These are phyloP conservation scores for Spongospora subterranea DNA, from an alignment of 208 protist genomes.

Conservation along the genomic window DNA sequence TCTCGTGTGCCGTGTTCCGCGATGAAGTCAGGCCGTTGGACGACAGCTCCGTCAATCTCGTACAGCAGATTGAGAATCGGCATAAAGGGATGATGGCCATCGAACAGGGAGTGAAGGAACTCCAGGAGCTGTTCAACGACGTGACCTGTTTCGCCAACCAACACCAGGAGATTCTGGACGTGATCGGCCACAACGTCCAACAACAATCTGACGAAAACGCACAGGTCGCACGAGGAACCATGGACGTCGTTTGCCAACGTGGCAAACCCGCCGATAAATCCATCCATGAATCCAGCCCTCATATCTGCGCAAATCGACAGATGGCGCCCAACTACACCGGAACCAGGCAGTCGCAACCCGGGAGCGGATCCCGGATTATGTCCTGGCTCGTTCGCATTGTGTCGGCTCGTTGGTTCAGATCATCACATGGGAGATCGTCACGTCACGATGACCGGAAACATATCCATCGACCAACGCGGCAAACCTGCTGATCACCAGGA, in stretches of 20 bases:
- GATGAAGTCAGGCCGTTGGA: background rate
- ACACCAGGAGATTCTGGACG: slow-evolving; percentile 65
- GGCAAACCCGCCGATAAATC: background rate
- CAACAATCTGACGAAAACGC: slow-evolving; percentile 60
- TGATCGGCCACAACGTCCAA: slow-evolving; percentile 55
- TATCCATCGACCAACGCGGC: too few species aligned
- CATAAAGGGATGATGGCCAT: slow-evolving; percentile 59
- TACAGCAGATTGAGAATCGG: slow-evolving; percentile 51
- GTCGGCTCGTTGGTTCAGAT: too few species aligned
- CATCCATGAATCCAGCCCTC: too few species aligned
- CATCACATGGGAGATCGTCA: too few species aligned
- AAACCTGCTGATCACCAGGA: too few species aligned
- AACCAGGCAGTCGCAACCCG: too few species aligned
- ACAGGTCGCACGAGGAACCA: slow-evolving; percentile 30
- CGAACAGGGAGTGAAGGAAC: slow-evolving; percentile 62
- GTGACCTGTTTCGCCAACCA: slow-evolving; percentile 62
- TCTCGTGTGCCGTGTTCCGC: background rate
- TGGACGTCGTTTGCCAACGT: slow-evolving; percentile 1
- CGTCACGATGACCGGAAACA: too few species aligned
- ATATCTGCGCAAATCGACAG: too few species aligned
- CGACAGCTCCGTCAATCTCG: background rate
- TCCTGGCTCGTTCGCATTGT: too few species aligned
- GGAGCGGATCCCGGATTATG: too few species aligned
- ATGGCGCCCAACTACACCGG: too few species aligned
- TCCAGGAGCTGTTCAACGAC: slow-evolving; percentile 65